A percentile compares a stretch with the other conserved stretches of the same genome.
These are phyloP conservation scores for Colletotrichum coccodes DNA, from an alignment of 2,329 filamentous ascomycete species.

Conservation along the genomic window DNA sequence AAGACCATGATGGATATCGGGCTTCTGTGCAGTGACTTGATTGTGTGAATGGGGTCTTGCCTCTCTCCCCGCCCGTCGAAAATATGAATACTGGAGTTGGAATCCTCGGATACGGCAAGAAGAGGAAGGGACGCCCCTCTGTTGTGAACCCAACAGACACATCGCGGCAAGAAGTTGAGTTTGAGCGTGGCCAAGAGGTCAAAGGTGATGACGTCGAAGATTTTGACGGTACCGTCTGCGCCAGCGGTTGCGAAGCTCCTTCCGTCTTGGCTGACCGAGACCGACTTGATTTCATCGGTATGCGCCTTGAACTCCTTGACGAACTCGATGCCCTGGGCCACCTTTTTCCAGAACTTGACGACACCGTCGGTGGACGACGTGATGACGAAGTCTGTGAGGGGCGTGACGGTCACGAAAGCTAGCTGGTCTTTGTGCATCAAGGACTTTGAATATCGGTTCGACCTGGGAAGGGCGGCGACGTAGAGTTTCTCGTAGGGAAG, in stretches of 20 bases:
- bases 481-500: conserved; percentile 97
- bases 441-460: conserved; percentile 88
- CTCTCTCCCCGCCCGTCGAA: conserved; percentile 92
- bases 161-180: conserved; percentile 79
- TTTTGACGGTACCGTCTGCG: conserved; percentile 80
- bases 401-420: conserved; percentile 87
- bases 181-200: conserved; percentile 85
- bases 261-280: conserved; percentile 89
- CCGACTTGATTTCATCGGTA: conserved; percentile 82
- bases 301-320: conserved; percentile 98
- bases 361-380: conserved; percentile 95
- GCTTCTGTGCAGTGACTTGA: conserved; percentile 82
- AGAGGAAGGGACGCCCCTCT: conserved; percentile 88
- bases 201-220: conserved; percentile 86
- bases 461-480: conserved; percentile 85
- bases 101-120: conserved; percentile 83
- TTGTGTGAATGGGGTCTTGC: conserved; percentile 77
- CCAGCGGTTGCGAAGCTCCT: conserved; percentile 93
- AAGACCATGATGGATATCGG: conserved; percentile 88
- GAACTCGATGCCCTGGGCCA: conserved; percentile 89
- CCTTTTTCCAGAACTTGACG: conserved; percentile 99
- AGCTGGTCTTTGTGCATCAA: conserved; percentile 99
- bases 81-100: conserved; percentile 78
- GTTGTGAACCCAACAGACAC: conserved; percentile 91
- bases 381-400: conserved; percentile 92